Base-by-base conservation (phyloP, 441 rosid species). In the Populus hybrid region DNA sequence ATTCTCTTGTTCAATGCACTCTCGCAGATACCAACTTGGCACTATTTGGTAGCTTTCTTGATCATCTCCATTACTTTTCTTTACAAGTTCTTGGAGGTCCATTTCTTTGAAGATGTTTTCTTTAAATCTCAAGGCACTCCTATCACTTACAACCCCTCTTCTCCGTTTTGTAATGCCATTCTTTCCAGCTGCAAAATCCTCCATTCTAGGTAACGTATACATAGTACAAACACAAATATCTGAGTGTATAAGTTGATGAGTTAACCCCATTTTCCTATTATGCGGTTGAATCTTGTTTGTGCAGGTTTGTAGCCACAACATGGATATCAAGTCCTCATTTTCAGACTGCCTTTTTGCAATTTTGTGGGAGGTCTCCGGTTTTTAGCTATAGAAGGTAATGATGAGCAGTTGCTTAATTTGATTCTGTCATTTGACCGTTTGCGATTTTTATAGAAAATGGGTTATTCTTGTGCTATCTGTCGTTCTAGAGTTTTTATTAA, bases 281-380 rank as follows among this genome's bases (percentile, higher is more conserved):
- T 68, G 2, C 4, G 4, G 3, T 67, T 36, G 18, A 68, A 20
- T 23, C 69, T 53, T 64, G 20, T 9, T 71, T 66, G 6, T 70
- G 69, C 72, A 94, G 97, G 81, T 94, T 93, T 79, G 77, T 88
- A 75, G 89, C 87, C 42, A 93, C 97, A 3, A 94, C 97, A 0
- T 94, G 98, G 98, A 85, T 94, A 64, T 86, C 95, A 3, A 93
- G 97, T 78, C 97, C 97, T 83, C 97, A 94, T 87, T 42, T 93
- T 26, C 97, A 93, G 81, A 93, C 92, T 20, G 83, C 79, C 80
- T 89, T 93, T 75, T 77, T 93, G 28, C 90, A 86, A 85, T 90
- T 91, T 82, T 76, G 86, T 10, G 97, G 97, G 72, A 82, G 87
- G 81, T 91, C 97, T 81, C 97, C 97, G 2, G 81, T 74, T 83